Base-by-base conservation (phyloP, 2,329 filamentous ascomycete genomes). In the Aspergillus udagawae region DNA sequence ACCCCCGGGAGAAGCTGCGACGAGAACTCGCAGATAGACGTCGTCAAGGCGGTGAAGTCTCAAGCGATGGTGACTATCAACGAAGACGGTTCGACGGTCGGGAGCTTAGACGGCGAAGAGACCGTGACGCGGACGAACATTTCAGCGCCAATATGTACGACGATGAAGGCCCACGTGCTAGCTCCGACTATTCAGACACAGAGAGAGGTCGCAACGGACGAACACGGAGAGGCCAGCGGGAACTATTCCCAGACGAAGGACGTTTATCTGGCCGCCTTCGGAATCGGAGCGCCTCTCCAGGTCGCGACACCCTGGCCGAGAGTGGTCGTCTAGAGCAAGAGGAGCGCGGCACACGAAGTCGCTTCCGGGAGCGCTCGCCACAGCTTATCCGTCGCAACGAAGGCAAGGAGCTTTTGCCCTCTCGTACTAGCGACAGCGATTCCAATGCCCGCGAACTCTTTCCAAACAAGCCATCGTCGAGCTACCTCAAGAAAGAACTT, bases 141-240 rank as follows among this genome's bases (percentile, higher is more conserved):
- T 93, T 91, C 65, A 86, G 89, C 65, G 89, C 86, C 38, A 89
- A 84, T 67, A 88, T 96, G 79, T 96, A 95, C 73, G 91, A 94
- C 63, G 91, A 96, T 66, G 83, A 84, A 58, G 75, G 75, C 42
- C 65, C 62, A 45, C 8, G 20, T 47, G 63, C 58, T 17, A 63
- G 64, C 21, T 63, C 66, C 7, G 69, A 70, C 49, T 63, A 64
- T 23, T 67, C 67, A 7, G 66, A 70, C 52, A 56, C 69, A 25
- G 72, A 69, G 8, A 66, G 70, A 55, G 63, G 66, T 53, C 65
- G 67, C 48, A 58, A 64, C 49, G 53, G 63, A 53, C 70, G 72
- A n/a, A 68, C 70, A 59, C 60, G 69, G 48, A 60, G 65, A 52
- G 65, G 70, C 41, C 58, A 63, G 48, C 60, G 65, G 41, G 75